phyloP scores from a whole-genome alignment of 371 early-diverging fungal species.

The Zopfochytrium polystomum region DNA sequence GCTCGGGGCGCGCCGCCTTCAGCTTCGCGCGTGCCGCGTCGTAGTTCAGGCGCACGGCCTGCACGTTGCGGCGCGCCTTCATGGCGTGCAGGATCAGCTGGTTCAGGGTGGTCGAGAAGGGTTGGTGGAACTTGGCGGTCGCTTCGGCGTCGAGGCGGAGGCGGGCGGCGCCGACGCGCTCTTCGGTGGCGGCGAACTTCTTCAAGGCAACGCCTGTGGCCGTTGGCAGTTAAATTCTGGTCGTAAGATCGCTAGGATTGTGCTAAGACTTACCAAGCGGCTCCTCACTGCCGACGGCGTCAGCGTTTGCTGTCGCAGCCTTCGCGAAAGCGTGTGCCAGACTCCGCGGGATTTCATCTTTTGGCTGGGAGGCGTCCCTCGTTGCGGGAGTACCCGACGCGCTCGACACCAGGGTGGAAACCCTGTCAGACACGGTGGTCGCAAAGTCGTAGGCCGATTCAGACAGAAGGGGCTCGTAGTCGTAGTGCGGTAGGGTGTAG shows the following conservation, averaged over 20 bases:
- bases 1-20: slow-evolving; percentile 64
- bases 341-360: slow-evolving; percentile 43
- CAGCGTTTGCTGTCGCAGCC: no score
- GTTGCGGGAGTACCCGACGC: slow-evolving; percentile 24
- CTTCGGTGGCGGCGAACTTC: slow-evolving; percentile 76
- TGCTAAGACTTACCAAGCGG: slow-evolving; percentile 62
- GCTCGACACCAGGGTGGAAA: slow-evolving; percentile 57
- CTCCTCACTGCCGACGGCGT: slow-evolving; percentile 68
- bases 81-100: slow-evolving; percentile 73
- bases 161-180: slow-evolving; percentile 76
- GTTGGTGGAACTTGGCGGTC: slow-evolving; percentile 68
- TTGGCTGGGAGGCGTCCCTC: background rate
- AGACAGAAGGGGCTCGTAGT: slow-evolving; percentile 73
- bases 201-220: slow-evolving; percentile 71
- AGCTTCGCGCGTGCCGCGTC: slow-evolving; percentile 80
- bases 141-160: slow-evolving; percentile 63
- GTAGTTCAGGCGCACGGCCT: slow-evolving; percentile 69
- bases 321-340: slow-evolving; percentile 73
- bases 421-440: slow-evolving; percentile 58
- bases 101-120: slow-evolving; percentile 66
- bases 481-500: slow-evolving; percentile 68
- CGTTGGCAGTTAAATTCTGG: no score
- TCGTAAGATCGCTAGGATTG: no score
- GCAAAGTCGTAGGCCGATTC: slow-evolving; percentile 68
- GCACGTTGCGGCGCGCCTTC: slow-evolving; percentile 80